Conservation (phyloP, 371 early-diverging fungal species). For the Apophysomyces sp. region DNA sequence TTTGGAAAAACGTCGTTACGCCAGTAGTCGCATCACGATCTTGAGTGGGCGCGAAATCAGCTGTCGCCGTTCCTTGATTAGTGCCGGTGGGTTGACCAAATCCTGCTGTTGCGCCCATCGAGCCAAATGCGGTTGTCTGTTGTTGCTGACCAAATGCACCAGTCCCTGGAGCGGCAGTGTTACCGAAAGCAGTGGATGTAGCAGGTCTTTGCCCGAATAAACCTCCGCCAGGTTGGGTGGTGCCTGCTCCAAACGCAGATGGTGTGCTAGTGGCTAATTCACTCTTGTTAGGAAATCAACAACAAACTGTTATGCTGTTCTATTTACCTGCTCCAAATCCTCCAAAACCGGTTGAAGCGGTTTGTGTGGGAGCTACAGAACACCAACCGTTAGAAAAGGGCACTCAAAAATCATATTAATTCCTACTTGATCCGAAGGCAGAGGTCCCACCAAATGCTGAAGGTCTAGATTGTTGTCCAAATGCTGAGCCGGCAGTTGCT, state of each 20-base stretch:
- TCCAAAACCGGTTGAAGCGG: constrained; percentile 28
- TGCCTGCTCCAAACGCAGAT: constrained; percentile 50
- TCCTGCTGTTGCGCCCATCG: constrained; percentile 23
- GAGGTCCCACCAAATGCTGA: constrained; percentile 43
- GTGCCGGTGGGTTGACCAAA: constrained; percentile 56
- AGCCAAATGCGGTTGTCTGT: constrained; percentile 34
- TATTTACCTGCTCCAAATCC: constrained; percentile 6
- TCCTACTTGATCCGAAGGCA: constrained; percentile 45
- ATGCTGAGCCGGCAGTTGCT: constrained; percentile 39
- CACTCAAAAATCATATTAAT: neutral
- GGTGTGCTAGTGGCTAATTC: constrained; percentile 32
- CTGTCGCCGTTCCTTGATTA: constrained; percentile 78
- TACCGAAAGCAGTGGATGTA: constrained; percentile 23
- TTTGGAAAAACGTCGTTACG: constrained; percentile 66
- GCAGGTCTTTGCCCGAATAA: constrained; percentile 40
- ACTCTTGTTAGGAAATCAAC: neutral
- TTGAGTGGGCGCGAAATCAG: constrained; percentile 62
- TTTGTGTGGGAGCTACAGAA: constrained; percentile 8
- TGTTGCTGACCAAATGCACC: constrained; percentile 9
- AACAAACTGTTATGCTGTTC: neutral
- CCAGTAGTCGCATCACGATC: constrained; percentile 68
- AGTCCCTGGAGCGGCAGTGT: constrained; percentile 8
- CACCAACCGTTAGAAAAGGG: neutral
- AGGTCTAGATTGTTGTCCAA: constrained; percentile 44
- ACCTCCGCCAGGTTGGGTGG: constrained; percentile 46